Evolutionary conservation across 2,329 filamentous ascomycete genomes (phyloP).

Genomic region (Dactylellina sp.): DNA sequence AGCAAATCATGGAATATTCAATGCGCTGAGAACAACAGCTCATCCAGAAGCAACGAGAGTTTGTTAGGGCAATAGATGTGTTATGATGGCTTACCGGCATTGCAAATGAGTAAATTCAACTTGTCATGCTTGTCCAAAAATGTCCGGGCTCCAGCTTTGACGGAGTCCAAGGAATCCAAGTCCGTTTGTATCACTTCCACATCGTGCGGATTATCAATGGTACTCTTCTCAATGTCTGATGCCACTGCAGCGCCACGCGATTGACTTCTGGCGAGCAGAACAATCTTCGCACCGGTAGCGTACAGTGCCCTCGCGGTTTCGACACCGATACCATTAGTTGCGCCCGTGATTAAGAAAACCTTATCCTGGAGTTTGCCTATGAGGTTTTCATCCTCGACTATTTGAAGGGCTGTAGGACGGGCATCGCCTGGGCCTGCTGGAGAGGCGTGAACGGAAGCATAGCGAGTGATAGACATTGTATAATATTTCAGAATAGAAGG

Average conservation of each 20-base stretch:
- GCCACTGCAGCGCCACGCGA: constrained; percentile 43
- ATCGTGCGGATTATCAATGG: constrained; percentile 57
- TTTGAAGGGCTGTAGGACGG: constrained; percentile 62
- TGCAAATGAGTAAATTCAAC: constrained; percentile 62
- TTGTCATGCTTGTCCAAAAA: constrained; percentile 60
- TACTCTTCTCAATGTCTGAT: constrained; percentile 56
- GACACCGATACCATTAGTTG: constrained; percentile 63
- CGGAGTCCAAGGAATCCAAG: constrained; percentile 61
- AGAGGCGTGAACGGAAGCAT: constrained; percentile 53
- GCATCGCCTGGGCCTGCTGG: constrained; percentile 61
- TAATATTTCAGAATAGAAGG: too few species aligned
- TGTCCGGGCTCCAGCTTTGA: constrained; percentile 60
- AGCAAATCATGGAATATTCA: constrained; percentile 14
- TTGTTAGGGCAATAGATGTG: too few species aligned
- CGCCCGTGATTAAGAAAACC: constrained; percentile 64
- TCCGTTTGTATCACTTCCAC: constrained; percentile 63
- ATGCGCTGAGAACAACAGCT: too few species aligned
- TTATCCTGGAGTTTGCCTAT: constrained; percentile 61
- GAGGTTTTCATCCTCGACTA: constrained; percentile 62
- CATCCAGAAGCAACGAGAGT: too few species aligned
- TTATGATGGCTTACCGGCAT: constrained; percentile 61
- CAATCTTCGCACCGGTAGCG: constrained; percentile 64
- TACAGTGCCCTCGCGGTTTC: constrained; percentile 64
- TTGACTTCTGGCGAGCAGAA: constrained; percentile 63
- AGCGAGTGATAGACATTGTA: constrained; percentile 50